Evolutionary conservation across 2,329 filamentous ascomycete genomes (phyloP).

Genomic region (Chaetomiaceae sp.): DNA sequence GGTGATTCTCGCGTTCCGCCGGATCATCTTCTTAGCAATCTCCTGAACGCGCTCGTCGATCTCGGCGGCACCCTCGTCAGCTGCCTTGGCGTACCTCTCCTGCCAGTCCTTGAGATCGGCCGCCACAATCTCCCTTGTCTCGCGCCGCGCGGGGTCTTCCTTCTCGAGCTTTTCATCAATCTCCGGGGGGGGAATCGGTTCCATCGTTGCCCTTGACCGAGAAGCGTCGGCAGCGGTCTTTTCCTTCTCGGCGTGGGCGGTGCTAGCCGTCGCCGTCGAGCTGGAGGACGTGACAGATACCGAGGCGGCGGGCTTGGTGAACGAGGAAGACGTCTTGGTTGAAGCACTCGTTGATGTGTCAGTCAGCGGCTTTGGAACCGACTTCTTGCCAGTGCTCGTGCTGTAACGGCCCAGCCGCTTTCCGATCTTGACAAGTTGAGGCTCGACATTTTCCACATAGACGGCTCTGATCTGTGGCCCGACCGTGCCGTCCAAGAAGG

Average conservation of each 20-base stretch:
- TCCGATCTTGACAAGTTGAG: constrained; percentile 87
- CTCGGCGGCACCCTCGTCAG: constrained; percentile 70
- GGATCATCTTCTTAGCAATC: constrained; percentile 51
- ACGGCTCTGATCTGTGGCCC: constrained; percentile 77
- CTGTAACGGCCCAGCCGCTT: constrained; percentile 81
- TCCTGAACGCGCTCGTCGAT: constrained; percentile 68
- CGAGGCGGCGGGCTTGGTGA: constrained; percentile 35
- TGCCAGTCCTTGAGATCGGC: constrained; percentile 83
- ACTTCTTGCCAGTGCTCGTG: constrained; percentile 50
- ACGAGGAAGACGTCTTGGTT: constrained; percentile 18
- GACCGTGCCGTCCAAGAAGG: constrained; percentile 70
- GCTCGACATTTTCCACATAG: constrained; percentile 90
- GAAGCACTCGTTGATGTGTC: constrained; percentile 22
- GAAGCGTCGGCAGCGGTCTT: constrained; percentile 17
- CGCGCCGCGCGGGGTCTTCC: constrained; percentile 53
- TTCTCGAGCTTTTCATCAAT: constrained; percentile 39
- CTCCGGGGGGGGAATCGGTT: constrained; percentile 42
- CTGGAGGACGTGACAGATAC: constrained; percentile 29
- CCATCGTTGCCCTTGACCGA: constrained; percentile 17
- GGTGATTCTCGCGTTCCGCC: constrained; percentile 59
- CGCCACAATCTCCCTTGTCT: constrained; percentile 62
- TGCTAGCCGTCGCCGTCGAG: constrained; percentile 8
- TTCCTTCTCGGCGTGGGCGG: background rate
- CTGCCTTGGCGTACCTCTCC: constrained; percentile 77
- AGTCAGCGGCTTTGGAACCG: constrained; percentile 28